Base-by-base conservation (phyloP, 495 filamentous ascomycete species). In the Aspergillus heteromorphus region DNA sequence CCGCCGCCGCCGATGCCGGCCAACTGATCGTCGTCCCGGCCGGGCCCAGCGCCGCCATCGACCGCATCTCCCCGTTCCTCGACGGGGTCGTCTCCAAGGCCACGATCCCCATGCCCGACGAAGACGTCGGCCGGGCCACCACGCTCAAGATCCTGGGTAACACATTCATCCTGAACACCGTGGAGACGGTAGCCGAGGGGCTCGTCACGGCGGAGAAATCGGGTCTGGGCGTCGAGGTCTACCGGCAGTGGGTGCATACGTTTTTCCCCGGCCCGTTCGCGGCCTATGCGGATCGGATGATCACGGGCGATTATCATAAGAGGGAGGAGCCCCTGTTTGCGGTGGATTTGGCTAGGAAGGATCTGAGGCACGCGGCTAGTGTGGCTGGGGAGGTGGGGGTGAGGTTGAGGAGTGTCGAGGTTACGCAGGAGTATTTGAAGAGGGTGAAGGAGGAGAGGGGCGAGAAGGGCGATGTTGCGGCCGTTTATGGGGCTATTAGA, bases 271-370 rank as follows among this genome's bases (percentile, higher is more conserved):
- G 77, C 0, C 70, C 75, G 2, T 73, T 79, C 65, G 66, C 83
- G 9, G 83, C 83, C 30, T 97, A 96, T 65, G 83, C 83, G 11
- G 76, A 75, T 30, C 79, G 92, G 20, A 86, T 96, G 86, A 60
- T 80, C 53, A 66, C 71, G 7, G 91, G 92, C 0, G 88, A 89
- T 61, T 96, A 96, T 58, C 78, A 79, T 57, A 70, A 77, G 65
- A 69, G 82, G 1, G 83, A 86, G 49, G 82, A 90, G 72, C 91
- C 92, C 52, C 72, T 95, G 21, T 95, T 95, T 68, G 83, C 82
- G n/a, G 91, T 92, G 7, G 87, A 95, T 68, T 68, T 96, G 49
- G 91, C 91, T 16, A 72, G 85, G 57, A 97, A 97, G 72, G 92
- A 97, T 78, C 81, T 85, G 30, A 66, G 85, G 9, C 92, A 96